Base-by-base conservation (phyloP, 768 basidiomycete genomes). In the Agrocybe praecox region DNA sequence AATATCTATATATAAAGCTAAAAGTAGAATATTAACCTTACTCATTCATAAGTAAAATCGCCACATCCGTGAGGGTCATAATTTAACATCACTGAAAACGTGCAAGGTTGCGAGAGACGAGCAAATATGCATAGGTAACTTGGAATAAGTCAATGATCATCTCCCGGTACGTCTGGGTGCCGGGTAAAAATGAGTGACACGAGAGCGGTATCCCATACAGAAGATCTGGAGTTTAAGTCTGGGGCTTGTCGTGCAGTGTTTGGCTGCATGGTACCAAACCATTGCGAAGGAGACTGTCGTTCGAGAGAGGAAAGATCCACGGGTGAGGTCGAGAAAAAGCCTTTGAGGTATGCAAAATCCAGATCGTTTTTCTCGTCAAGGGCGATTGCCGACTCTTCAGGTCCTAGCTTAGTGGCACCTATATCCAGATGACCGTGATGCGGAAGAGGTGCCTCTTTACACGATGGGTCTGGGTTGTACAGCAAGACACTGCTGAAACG, bases 281-380 rank as follows among this genome's bases (percentile, higher is more conserved):
- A 57, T 9, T 60, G 56, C 23, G 59, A 49, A 5, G 61, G 59
- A 9, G 67, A 66, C 33, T 66, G 67, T 61, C 84, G 82, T 63
- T 84, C 82, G 50, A 85, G 72, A 29, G 80, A 68, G 26, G 72
- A 72, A 70, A 86, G 72, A 7, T 79, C 72, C 9, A 80, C 77
- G 47, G 79, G 83, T 4, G 67, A 71, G 2, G 82, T 80, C 11
- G 82, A 83, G 4, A 86, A 74, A 63, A 86, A 85, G 6, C 86
- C 63, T 58, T 87, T 87, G 57, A 87, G 65, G 65, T 83, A 85
- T 10, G 80, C 82, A 0, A 75, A 77, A 29, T 80, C 76, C 32
- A 72, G 68, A 33, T 74, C 65, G 22, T 70, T 69, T 32, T 71
- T 65, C 10, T 75, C 72, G 9, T 68, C 61, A 8, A 80, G 70